Conservation (phyloP, 2,329 filamentous ascomycete genomes). For the Pestalotiopsis sp. region DNA sequence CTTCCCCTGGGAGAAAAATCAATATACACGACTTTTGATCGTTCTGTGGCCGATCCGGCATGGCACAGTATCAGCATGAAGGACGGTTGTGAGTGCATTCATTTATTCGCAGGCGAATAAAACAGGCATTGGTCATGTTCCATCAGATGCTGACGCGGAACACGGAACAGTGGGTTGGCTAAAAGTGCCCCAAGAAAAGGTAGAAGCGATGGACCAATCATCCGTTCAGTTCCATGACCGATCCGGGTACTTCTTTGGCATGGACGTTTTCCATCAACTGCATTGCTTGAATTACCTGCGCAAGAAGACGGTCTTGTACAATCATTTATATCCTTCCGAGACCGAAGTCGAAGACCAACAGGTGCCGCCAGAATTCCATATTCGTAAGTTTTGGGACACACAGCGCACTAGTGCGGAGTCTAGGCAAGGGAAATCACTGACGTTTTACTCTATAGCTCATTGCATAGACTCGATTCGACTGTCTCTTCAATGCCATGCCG, state of each 20-base stretch:
- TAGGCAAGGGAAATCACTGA: not conserved
- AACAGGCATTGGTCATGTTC: not conserved
- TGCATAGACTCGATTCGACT: not conserved
- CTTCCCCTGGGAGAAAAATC: not conserved
- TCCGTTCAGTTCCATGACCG: not conserved
- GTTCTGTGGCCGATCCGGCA: not conserved
- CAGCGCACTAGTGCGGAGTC: not conserved
- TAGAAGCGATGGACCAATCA: not conserved
- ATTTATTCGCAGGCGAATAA: not conserved
- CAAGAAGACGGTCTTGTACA: not conserved
- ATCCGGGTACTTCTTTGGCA: not conserved
- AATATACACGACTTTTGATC: not conserved
- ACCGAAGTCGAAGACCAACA: not conserved
- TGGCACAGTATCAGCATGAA: not conserved
- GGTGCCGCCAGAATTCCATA: not conserved
- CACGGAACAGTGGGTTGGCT: not conserved
- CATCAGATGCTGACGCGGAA: not conserved
- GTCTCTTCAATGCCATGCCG: conserved; percentile 4
- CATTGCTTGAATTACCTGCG: conserved; percentile 2
- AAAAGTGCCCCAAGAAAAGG: not conserved
- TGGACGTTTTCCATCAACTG: not conserved
- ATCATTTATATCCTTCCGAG: not conserved
- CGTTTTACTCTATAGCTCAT: not conserved
- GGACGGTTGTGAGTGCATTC: not conserved
- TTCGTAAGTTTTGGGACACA: not conserved